Conservation (phyloP, 2,329 filamentous ascomycete species). For the Dendrostoma leiphaemia region DNA sequence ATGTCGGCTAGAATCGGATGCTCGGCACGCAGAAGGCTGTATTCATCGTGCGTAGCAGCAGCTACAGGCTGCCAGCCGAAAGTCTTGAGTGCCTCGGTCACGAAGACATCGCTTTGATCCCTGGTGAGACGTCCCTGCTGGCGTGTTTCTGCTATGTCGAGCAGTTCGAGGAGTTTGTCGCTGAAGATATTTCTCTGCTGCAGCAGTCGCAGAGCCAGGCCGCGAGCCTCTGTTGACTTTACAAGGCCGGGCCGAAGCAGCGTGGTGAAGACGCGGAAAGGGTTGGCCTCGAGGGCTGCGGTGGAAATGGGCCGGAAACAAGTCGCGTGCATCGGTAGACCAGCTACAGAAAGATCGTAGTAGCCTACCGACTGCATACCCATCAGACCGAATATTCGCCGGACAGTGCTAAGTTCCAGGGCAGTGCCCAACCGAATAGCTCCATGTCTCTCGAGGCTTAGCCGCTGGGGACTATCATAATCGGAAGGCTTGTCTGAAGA, state of each 20-base stretch:
- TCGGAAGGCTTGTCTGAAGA: too few relatives aligned
- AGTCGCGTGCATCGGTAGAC: slow-evolving; percentile 50
- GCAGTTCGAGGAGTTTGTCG: slow-evolving; percentile 32
- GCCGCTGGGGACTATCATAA: not conserved
- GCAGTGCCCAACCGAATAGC: slow-evolving; percentile 37
- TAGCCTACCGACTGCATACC: slow-evolving; percentile 50
- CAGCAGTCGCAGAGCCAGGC: slow-evolving; percentile 32
- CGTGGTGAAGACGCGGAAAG: slow-evolving; percentile 39
- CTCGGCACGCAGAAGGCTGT: slow-evolving; percentile 34
- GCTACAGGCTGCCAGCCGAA: slow-evolving; percentile 43
- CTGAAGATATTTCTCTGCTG: slow-evolving; percentile 39
- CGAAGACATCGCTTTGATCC: slow-evolving; percentile 34
- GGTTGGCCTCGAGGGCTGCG: slow-evolving; percentile 12
- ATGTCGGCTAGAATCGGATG: slow-evolving; percentile 34
- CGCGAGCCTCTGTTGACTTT: slow-evolving; percentile 23
- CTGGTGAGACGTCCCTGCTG: slow-evolving; percentile 28
- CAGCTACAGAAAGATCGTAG: slow-evolving; percentile 46
- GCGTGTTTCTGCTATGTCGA: slow-evolving; percentile 33
- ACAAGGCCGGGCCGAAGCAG: slow-evolving; percentile 36
- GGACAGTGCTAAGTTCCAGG: slow-evolving; percentile 32
- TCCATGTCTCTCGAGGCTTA: slow-evolving; percentile 26
- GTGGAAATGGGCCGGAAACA: slow-evolving; percentile 42
- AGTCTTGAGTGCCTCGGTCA: slow-evolving; percentile 41
- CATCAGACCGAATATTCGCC: slow-evolving; percentile 31
- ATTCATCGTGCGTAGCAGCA: slow-evolving; percentile 28